These are phyloP conservation scores for Cydonia oblonga DNA, from an alignment of 331 rosid genomes.

Conservation along the genomic window DNA sequence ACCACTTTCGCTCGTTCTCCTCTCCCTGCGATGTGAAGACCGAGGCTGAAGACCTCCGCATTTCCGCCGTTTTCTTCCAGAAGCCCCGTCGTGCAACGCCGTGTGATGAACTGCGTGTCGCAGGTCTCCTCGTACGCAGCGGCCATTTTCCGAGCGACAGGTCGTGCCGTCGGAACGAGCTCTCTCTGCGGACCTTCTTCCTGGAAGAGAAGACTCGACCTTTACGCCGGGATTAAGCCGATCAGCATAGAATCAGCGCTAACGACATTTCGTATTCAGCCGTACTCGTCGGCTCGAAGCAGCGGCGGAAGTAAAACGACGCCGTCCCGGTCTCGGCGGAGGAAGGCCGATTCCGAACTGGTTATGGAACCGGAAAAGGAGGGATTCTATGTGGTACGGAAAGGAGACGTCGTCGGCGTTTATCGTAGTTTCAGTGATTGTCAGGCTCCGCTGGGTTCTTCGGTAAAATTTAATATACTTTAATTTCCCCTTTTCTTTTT, in stretches of 20 bases:
- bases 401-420: constrained; percentile 73
- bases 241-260: constrained; percentile 19
- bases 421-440: constrained; percentile 52
- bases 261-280: constrained; percentile 26
- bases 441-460: constrained; percentile 78
- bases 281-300: constrained; percentile 41
- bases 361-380: constrained; percentile 47
- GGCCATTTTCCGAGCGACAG: neutral
- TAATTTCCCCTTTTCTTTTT: neutral
- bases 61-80: neutral
- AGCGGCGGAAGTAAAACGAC: constrained; percentile 23
- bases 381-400: constrained; percentile 71
- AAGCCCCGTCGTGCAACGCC: neutral
- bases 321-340: constrained; percentile 15
- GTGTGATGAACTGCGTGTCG: constrained; percentile 3
- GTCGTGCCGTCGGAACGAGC: neutral
- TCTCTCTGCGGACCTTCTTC: constrained; percentile 6
- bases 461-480: constrained; percentile 39
- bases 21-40: neutral
- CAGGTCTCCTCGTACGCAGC: constrained; percentile 2
- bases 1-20: neutral
- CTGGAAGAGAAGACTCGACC: constrained; percentile 16
- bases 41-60: neutral
- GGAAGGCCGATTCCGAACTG: constrained; percentile 29
- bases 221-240: constrained; percentile 4